These are phyloP conservation scores for Fomitopsis schrenkii DNA, from an alignment of 1,284 basidiomycete genomes.

Conservation along the genomic window DNA sequence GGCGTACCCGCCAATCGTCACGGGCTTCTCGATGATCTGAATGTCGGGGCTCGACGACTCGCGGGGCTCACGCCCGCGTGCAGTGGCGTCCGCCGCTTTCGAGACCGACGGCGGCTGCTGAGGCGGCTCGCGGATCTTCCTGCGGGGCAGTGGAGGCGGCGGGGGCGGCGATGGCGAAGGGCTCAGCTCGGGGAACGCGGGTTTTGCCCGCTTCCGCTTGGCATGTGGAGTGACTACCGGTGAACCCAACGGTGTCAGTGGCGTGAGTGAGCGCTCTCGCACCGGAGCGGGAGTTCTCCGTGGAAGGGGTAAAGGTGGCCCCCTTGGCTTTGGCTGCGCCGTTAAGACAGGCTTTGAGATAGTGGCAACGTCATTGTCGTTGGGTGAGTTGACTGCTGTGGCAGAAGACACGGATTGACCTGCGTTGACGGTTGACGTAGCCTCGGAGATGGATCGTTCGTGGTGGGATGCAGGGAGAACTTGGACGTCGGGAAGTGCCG, in stretches of 20 bases:
- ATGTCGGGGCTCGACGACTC: slow-evolving; percentile 3
- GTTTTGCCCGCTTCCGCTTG: neutral
- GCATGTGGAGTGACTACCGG: neutral
- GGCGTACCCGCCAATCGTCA: neutral
- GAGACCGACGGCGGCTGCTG: neutral
- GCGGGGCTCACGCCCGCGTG: neutral
- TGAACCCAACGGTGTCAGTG: slow-evolving; percentile 1
- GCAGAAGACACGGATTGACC: neutral
- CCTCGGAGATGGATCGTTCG: neutral
- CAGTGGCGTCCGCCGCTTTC: neutral
- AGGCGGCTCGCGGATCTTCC: neutral
- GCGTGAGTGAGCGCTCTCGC: neutral
- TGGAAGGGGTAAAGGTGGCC: neutral
- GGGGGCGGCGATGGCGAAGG: neutral
- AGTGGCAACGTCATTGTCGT: neutral
- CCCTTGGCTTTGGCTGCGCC: neutral
- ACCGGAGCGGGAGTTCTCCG: too few relatives aligned
- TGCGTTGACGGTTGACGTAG: neutral
- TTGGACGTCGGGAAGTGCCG: neutral
- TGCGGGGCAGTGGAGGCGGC: neutral
- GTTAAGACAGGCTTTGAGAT: neutral
- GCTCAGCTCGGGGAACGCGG: neutral
- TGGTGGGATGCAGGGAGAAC: neutral
- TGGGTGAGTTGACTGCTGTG: neutral
- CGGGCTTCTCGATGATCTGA: slow-evolving; percentile 5